Conservation (phyloP, 2,329 filamentous ascomycete species). For the Pleoardoris graminearum region DNA sequence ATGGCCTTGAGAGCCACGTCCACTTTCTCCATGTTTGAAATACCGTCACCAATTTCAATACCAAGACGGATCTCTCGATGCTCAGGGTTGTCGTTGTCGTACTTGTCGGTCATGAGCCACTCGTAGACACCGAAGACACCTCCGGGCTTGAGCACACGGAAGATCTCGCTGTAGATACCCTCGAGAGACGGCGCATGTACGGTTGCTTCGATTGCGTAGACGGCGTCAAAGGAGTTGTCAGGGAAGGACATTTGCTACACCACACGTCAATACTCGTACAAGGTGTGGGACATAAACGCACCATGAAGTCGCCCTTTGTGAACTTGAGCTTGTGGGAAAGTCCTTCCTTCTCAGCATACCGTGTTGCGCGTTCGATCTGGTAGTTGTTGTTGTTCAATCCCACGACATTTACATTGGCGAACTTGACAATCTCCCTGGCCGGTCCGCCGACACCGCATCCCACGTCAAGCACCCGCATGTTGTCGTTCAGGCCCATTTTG, state of each 20-base stretch:
- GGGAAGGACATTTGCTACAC: slow-evolving; percentile 87
- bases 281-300: slow-evolving; percentile 31
- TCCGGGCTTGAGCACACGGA: slow-evolving; percentile 92
- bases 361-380: slow-evolving; percentile 91
- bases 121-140: slow-evolving; percentile 97
- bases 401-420: slow-evolving; percentile 84
- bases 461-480: slow-evolving; percentile 90
- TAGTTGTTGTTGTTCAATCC: slow-evolving; percentile 99
- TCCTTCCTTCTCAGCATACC: slow-evolving; percentile 80
- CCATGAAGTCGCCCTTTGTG: slow-evolving; percentile 97
- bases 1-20: slow-evolving; percentile 81
- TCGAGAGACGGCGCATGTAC: slow-evolving; percentile 89
- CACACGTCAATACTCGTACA: slow-evolving; percentile 13
- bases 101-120: slow-evolving; percentile 97
- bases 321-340: slow-evolving; percentile 79
- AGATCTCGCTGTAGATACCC: slow-evolving; percentile 93
- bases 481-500: slow-evolving; percentile 80
- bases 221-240: slow-evolving; percentile 88
- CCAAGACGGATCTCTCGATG: slow-evolving; percentile 90
- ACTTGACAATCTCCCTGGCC: slow-evolving; percentile 93
- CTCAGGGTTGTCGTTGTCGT: slow-evolving; percentile 83
- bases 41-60: slow-evolving; percentile 94
- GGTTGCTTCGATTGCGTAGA: slow-evolving; percentile 97
- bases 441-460: slow-evolving; percentile 97
- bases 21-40: slow-evolving; percentile 94